phyloP scores from a whole-genome alignment of 352 stramenopile genomes.

The Pythium sukuiense region DNA sequence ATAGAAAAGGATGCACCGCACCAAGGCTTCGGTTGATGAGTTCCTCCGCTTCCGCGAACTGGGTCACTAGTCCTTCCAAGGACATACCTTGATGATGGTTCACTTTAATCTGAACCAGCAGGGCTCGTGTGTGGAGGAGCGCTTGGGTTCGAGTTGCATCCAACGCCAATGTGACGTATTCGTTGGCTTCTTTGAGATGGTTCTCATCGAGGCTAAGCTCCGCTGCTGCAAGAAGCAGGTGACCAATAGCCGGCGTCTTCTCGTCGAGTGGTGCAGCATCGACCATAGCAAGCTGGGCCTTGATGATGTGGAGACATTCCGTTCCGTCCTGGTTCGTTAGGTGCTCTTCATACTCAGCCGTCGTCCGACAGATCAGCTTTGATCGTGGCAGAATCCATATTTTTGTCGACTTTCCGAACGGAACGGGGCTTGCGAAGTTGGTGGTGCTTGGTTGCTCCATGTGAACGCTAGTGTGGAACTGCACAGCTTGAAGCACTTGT shows the following conservation, averaged over 20 bases:
- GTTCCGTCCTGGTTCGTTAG: not conserved
- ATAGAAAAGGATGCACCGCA: conserved; percentile 34
- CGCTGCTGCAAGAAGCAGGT: not conserved
- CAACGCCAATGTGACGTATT: conserved; percentile 16
- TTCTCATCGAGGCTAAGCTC: conserved; percentile 35
- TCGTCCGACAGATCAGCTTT: conserved; percentile 7
- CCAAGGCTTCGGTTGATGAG: conserved; percentile 48
- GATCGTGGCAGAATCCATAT: not conserved
- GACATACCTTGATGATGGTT: conserved; percentile 13
- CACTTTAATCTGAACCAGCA: conserved; percentile 40
- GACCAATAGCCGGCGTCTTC: not conserved
- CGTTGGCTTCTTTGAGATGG: conserved; percentile 12
- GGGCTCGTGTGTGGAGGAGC: conserved; percentile 9
- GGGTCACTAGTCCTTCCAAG: conserved; percentile 19
- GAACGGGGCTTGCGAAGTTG: conserved; percentile 16
- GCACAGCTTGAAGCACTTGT: conserved; percentile 50
- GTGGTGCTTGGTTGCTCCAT: conserved; percentile 28
- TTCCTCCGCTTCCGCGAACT: conserved; percentile 36
- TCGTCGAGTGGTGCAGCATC: not conserved
- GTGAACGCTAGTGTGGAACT: conserved; percentile 34
- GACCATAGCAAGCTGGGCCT: conserved; percentile 7
- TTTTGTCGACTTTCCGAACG: not conserved
- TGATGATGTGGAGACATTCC: not conserved
- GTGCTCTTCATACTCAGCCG: not conserved
- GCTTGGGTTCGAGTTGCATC: not conserved